Percentiles rank a stretch among this genome's conserved stretches.
Evolutionary conservation across 768 basidiomycete species (phyloP).

Genomic region (Termitomyces sp.): DNA sequence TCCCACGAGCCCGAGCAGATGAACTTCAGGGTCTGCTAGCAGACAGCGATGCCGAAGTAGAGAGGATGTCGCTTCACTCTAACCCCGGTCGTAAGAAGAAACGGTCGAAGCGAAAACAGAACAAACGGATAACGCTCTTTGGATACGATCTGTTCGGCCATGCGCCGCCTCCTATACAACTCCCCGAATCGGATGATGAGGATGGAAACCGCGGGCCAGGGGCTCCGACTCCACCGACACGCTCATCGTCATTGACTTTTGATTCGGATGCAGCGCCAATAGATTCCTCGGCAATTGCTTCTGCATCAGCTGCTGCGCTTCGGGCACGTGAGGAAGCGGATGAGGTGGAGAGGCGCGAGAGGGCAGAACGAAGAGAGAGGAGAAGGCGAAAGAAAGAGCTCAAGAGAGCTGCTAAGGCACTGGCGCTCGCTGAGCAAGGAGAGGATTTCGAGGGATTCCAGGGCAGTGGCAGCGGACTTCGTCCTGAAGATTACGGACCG

Average conservation of each 20-base stretch:
- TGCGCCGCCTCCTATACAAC: constrained; percentile 38
- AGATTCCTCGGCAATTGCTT: constrained; percentile 50
- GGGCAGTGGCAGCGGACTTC: constrained; percentile 25
- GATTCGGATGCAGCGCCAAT: constrained; percentile 70
- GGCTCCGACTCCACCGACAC: constrained; percentile 8
- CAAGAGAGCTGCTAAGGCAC: constrained; percentile 29
- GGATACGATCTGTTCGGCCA: constrained; percentile 67
- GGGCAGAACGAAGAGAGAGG: constrained; percentile 45
- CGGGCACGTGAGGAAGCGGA: constrained; percentile 33
- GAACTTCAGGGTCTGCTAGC: constrained; percentile 34
- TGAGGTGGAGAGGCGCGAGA: constrained; percentile 34
- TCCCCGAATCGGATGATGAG: constrained; percentile 52
- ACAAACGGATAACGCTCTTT: constrained; percentile 48
- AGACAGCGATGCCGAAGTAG: constrained; percentile 46
- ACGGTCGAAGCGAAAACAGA: constrained; percentile 23
- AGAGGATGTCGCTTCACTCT: constrained; percentile 62
- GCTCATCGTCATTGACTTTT: constrained; percentile 34
- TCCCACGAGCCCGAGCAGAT: constrained; percentile 30
- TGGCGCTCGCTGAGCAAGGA: constrained; percentile 26
- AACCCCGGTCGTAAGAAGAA: constrained; percentile 33
- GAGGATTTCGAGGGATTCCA: constrained; percentile 64
- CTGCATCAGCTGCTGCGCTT: constrained; percentile 34
- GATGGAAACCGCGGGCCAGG: constrained; percentile 13
- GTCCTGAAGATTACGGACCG: constrained; percentile 14
- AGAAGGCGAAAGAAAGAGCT: constrained; percentile 15